A percentile compares a stretch with the other conserved stretches of the same genome.
phyloP scores from a whole-genome alignment of 1,284 basidiomycete species.

The Phellopilus nigrolimitatus region DNA sequence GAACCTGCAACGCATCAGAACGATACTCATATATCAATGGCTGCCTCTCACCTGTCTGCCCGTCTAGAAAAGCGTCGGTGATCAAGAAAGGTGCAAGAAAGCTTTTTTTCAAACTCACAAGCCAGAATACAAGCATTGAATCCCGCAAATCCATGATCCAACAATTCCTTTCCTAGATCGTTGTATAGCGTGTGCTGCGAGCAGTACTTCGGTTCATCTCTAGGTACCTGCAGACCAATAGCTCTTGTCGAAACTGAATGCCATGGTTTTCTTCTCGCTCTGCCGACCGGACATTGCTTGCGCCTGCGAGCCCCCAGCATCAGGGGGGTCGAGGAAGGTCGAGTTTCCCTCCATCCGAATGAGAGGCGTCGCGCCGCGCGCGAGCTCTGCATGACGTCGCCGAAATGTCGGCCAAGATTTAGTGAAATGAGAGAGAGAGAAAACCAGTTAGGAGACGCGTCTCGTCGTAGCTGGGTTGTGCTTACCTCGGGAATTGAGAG shows the following conservation, averaged over 20 bases:
- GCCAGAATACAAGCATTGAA: slow-evolving; percentile 98
- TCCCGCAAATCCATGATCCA: slow-evolving; percentile 93
- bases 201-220: slow-evolving; percentile 85
- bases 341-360: slow-evolving; percentile 92
- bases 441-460: slow-evolving; percentile 9
- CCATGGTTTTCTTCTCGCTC: slow-evolving; percentile 83
- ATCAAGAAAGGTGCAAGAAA: slow-evolving; percentile 9
- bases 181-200: slow-evolving; percentile 93
- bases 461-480: slow-evolving; percentile 19
- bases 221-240: slow-evolving; percentile 91
- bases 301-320: slow-evolving; percentile 60
- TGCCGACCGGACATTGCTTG: slow-evolving; percentile 61
- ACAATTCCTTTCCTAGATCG: slow-evolving; percentile 89
- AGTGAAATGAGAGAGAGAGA: slow-evolving; percentile 2
- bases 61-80: slow-evolving; percentile 45
- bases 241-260: slow-evolving; percentile 92
- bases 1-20: slow-evolving; percentile 50
- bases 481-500: slow-evolving; percentile 88
- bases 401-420: slow-evolving; percentile 12
- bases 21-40: background rate
- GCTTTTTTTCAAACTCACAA: slow-evolving; percentile 61
- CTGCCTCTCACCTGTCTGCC: slow-evolving; percentile 70
- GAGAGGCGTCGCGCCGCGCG: slow-evolving; percentile 85
- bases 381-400: slow-evolving; percentile 61
- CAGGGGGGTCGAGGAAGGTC: slow-evolving; percentile 87